Conservation (phyloP, 78 protist genomes). For the Cavenderia fasciculata region DNA sequence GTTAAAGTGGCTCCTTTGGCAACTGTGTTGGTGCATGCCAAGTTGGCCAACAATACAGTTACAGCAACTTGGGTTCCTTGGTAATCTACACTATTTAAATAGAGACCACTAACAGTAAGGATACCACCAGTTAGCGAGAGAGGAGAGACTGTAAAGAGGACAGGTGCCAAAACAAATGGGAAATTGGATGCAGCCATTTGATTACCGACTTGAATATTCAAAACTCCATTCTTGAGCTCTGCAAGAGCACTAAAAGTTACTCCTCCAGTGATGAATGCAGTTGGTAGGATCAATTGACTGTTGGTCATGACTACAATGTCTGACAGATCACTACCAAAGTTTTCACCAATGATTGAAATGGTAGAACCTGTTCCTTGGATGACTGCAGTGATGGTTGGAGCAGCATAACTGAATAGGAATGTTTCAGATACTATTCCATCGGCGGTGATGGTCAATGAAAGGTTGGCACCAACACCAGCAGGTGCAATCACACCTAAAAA, state of each 20-base stretch:
- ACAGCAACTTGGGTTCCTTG: background rate
- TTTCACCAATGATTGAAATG: background rate
- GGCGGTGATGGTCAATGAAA: background rate
- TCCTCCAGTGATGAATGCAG: background rate
- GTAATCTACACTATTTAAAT: background rate
- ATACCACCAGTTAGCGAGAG: background rate
- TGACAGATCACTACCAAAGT: background rate
- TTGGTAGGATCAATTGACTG: background rate
- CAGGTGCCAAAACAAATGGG: background rate
- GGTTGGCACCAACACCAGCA: background rate
- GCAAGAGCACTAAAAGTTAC: too few species aligned
- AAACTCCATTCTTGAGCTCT: too few species aligned
- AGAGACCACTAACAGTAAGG: slow-evolving; percentile 12
- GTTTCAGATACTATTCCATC: slow-evolving; percentile 1
- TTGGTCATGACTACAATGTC: background rate
- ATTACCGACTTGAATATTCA: too few species aligned
- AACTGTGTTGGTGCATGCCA: too few species aligned
- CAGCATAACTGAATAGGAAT: slow-evolving; percentile 1
- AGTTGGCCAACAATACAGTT: background rate
- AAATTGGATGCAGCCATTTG: background rate
- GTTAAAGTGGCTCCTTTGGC: too few species aligned
- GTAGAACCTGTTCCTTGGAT: background rate
- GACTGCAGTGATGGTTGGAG: background rate
- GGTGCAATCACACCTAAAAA: too few species aligned
- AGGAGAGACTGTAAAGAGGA: background rate